These are phyloP conservation scores for Pythium chondricola DNA, from an alignment of 352 stramenopile genomes.

Conservation along the genomic window DNA sequence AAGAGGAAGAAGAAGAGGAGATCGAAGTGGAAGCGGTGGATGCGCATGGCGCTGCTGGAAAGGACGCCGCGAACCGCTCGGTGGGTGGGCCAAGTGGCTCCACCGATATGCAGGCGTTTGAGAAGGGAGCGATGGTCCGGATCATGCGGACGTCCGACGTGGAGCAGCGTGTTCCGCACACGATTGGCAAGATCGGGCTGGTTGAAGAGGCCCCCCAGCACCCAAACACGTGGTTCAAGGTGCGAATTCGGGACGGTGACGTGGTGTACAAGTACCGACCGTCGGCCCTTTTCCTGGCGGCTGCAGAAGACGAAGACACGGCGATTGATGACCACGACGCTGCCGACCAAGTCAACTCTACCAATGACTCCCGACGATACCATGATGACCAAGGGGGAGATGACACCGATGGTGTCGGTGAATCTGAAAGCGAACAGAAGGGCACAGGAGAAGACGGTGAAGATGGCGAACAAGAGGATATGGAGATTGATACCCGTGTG, in stretches of 20 bases:
- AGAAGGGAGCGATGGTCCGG: constrained; percentile 57
- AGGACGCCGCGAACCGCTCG: constrained; percentile 4
- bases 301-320: constrained; percentile 13
- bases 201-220: constrained; percentile 79
- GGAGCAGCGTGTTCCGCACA: constrained; percentile 79
- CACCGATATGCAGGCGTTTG: constrained; percentile 48
- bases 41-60: neutral
- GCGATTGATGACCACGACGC: constrained; percentile 21
- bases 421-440: constrained; percentile 42
- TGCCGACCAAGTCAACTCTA: too few species aligned
- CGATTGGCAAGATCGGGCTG: constrained; percentile 66
- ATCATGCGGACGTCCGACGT: constrained; percentile 71
- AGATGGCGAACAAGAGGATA: constrained; percentile 27
- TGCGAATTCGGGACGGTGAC: constrained; percentile 74
- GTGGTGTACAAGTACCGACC: constrained; percentile 87
- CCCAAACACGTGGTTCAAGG: constrained; percentile 85
- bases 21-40: constrained; percentile 16
- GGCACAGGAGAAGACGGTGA: constrained; percentile 32
- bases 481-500: constrained; percentile 51
- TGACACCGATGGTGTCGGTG: constrained; percentile 19
- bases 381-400: constrained; percentile 21
- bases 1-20: constrained; percentile 22
- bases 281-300: constrained; percentile 58
- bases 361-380: neutral
- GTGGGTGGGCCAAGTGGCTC: constrained; percentile 6